Percentiles rank a stretch among this genome's conserved stretches.
Evolutionary conservation across 306 rosid genomes (phyloP).

Genomic region (Vicia sativa): DNA sequence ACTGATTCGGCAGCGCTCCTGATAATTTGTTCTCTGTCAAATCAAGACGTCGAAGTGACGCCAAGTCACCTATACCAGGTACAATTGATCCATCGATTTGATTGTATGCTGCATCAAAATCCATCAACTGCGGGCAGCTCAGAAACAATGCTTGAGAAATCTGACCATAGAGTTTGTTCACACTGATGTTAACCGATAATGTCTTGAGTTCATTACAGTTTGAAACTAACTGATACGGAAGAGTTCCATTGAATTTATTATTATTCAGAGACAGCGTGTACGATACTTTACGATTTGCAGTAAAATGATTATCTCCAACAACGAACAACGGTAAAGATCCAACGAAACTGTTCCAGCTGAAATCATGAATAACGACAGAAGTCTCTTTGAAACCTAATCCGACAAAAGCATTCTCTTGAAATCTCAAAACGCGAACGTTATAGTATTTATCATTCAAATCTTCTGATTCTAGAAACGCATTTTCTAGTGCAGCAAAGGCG

Average conservation of each 20-base stretch:
- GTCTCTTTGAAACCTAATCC: slow-evolving; percentile 42
- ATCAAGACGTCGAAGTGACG: slow-evolving; percentile 49
- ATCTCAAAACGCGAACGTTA: slow-evolving; percentile 42
- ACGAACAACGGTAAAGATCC: slow-evolving; percentile 54
- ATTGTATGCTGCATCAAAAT: slow-evolving; percentile 53
- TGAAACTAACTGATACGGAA: slow-evolving; percentile 48
- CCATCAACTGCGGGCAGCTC: slow-evolving; percentile 45
- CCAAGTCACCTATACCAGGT: slow-evolving; percentile 38
- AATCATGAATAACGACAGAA: slow-evolving; percentile 48
- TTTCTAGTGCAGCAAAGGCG: slow-evolving; percentile 27
- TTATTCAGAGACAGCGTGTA: slow-evolving; percentile 54
- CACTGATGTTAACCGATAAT: slow-evolving; percentile 59
- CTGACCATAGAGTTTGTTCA: slow-evolving; percentile 48
- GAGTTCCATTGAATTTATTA: slow-evolving; percentile 57
- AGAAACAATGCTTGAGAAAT: slow-evolving; percentile 38
- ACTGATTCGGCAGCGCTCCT: slow-evolving; percentile 45
- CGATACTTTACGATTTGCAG: slow-evolving; percentile 37
- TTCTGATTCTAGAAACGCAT: slow-evolving; percentile 30
- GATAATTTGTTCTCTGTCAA: slow-evolving; percentile 50
- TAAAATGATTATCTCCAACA: slow-evolving; percentile 37
- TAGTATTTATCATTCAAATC: slow-evolving; percentile 40
- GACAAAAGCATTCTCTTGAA: slow-evolving; percentile 30
- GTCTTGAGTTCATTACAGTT: slow-evolving; percentile 50
- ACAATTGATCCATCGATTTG: slow-evolving; percentile 48
- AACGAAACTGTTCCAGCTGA: slow-evolving; percentile 49